Evolutionary conservation across 495 filamentous ascomycete species (phyloP), one percentile per base, ranked within the genome.

Genomic region (Neurospora discreta): DNA sequence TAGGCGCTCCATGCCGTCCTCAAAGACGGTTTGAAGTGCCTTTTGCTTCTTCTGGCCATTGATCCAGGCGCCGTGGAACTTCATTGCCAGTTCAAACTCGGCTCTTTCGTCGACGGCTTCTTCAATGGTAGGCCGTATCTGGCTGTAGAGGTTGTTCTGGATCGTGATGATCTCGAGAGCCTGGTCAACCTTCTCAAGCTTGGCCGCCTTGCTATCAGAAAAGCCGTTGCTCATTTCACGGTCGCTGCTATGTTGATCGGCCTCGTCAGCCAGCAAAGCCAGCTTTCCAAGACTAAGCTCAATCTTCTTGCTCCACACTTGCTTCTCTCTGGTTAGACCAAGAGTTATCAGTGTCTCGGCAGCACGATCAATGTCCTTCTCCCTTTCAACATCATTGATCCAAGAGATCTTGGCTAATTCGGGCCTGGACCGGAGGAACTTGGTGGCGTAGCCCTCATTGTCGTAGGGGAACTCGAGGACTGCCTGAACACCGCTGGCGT

Each of bases 271-370:
- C 72, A 98, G 78, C 71, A 90, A 85, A 16, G 92, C 87, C 10
- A 99, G 82, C 80, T 97, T 97, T 13, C 91, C 89, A 26, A 98
- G 84, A 65, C 92, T 94, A n/a, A 97, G 82, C 78, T 97, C 89
- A 42, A 96, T 90, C 78, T 95, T 95, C 79, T 95, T 93, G 79
- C 86, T 91, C 94, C 94, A 97, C 11, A 95, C 78, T 68, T 93
- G 89, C 58, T 87, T 85, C 76, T 97, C 92, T 58, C 86, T 85
- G 38, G 83, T 81, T 41, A 88, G 80, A 11, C 91, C 93, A 5
- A 92, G 81, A 11, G 86, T 80, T 38, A 90, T 80, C 38, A 99
- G 85, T 1, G 86, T 89, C 39, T 87, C 80, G 11, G 89, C 89
- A 16, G 95, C 94, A 71, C 84, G 84, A 40, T 86, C 82, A 74